A percentile compares a stretch with the other conserved stretches of the same genome.
Evolutionary conservation across 2,329 filamentous ascomycete genomes (phyloP).

Genomic region (Ophiocordyceps unilateralis): DNA sequence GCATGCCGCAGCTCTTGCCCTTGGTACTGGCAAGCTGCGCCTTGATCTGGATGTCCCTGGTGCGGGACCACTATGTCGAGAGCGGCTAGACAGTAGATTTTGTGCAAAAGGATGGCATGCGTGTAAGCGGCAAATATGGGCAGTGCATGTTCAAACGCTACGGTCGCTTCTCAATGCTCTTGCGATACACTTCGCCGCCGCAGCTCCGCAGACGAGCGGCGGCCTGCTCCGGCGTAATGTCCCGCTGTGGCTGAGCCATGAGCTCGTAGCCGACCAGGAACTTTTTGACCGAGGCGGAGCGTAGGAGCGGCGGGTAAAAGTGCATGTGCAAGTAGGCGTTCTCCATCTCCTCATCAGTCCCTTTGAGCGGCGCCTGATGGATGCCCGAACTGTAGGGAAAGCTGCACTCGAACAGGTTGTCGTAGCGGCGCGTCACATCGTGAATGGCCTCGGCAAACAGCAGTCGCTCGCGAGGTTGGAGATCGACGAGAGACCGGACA

Average conservation of each 20-base stretch:
- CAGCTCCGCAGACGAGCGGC: slow-evolving; percentile 59
- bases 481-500: slow-evolving; percentile 68
- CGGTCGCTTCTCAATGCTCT: slow-evolving; percentile 15
- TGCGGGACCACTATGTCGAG: slow-evolving; percentile 54
- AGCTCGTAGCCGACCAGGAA: slow-evolving; percentile 95
- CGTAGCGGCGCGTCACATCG: slow-evolving; percentile 79
- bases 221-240: slow-evolving; percentile 95
- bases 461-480: slow-evolving; percentile 51
- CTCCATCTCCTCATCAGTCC: slow-evolving; percentile 67
- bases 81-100: slow-evolving; percentile 8
- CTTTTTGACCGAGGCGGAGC: slow-evolving; percentile 87
- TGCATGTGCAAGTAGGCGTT: slow-evolving; percentile 89
- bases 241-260: slow-evolving; percentile 92
- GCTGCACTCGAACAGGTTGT: slow-evolving; percentile 91
- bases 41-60: slow-evolving; percentile 44
- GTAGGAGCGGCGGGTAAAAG: slow-evolving; percentile 86
- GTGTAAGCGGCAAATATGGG: background rate
- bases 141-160: background rate
- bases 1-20: slow-evolving; percentile 36
- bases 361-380: slow-evolving; percentile 82
- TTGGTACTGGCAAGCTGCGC: slow-evolving; percentile 32
- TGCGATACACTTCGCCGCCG: slow-evolving; percentile 71
- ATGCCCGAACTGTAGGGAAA: slow-evolving; percentile 97
- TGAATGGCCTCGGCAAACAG: slow-evolving; percentile 71
- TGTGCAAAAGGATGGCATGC: background rate